Base-by-base conservation (phyloP, 345 rosid species). In the Heritiera fomes region DNA sequence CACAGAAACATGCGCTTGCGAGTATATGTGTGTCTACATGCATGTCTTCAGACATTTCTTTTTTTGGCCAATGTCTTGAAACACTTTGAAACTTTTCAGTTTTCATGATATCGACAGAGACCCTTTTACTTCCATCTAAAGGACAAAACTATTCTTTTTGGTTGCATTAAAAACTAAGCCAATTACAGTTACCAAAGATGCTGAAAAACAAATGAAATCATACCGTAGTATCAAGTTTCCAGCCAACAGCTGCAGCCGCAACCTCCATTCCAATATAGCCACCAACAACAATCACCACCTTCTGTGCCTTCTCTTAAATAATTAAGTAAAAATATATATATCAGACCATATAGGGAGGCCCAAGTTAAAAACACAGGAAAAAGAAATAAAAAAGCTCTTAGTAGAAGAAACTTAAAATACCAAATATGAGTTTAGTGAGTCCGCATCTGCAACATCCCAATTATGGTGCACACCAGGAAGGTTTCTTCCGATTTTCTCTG, bases 191-290 rank as follows among this genome's bases (percentile, higher is more conserved):
- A 56, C 77, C 10, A 59, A 11, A 15, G 58, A 53, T 53, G 58
- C 1, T 14, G 7, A 6, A 53, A 53, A 53, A 64, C 53, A 3
- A 32, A 76, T 38, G 15, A 45, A 67, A 65, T 61, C 85, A 60
- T 80, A 95, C 98, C 18, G 93, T 90, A 28, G 97, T 93, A 80
- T 96, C 98, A 59, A 96, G 91, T 74, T 92, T 96, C 99, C 99
- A 96, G 5, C 86, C 97, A 46, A 89, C 97, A 81, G 98, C 87
- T 60, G 97, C 99, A 17, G 98, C 99, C 71, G 98, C 99, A 71
- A 96, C 97, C 89, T 96, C 98, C 99, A 96, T 96, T 77, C 99
- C 99, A 40, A 96, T 96, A 83, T 96, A 96, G 73, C 99, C 99
- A 80, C 99, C 99, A 73, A 98, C 99, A 65, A 96, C 90, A 64